These are phyloP conservation scores for Spathaspora jeffriesii DNA, from an alignment of 1,139 yeast species.

Conservation along the genomic window DNA sequence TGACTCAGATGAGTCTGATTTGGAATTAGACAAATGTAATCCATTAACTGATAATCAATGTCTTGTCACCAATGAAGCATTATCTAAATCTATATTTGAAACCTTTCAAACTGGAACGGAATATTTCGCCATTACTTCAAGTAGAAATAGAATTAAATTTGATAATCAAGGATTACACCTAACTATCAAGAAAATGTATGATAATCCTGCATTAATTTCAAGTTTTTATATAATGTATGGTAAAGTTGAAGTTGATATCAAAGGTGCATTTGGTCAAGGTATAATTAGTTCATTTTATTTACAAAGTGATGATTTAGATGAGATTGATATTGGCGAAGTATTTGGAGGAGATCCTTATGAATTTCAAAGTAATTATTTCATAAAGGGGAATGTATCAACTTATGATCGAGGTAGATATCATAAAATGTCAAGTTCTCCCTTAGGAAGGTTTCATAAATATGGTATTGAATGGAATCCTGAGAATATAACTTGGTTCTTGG, in stretches of 20 bases:
- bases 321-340: constrained; percentile 46
- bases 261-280: constrained; percentile 40
- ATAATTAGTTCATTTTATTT: constrained; percentile 45
- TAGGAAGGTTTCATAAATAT: constrained; percentile 25
- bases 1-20: constrained; percentile 8
- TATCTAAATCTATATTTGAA: constrained; percentile 16
- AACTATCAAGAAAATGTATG: constrained; percentile 26
- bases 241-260: constrained; percentile 39
- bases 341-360: constrained; percentile 39
- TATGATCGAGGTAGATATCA: constrained; percentile 44
- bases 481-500: constrained; percentile 30
- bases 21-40: constrained; percentile 22
- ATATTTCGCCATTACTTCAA: constrained; percentile 12
- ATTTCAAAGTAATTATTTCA: constrained; percentile 44
- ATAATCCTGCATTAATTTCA: constrained; percentile 40
- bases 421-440: constrained; percentile 20
- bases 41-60: constrained; percentile 23
- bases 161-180: constrained; percentile 17
- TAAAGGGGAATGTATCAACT: constrained; percentile 43
- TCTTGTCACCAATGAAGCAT: constrained; percentile 23
- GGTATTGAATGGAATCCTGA: constrained; percentile 42
- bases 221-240: constrained; percentile 42
- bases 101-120: constrained; percentile 14
- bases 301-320: constrained; percentile 50
- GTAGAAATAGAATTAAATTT: constrained; percentile 12